Evolutionary conservation across 371 early-diverging fungal genomes (phyloP).

Genomic region (Mucor sp.): DNA sequence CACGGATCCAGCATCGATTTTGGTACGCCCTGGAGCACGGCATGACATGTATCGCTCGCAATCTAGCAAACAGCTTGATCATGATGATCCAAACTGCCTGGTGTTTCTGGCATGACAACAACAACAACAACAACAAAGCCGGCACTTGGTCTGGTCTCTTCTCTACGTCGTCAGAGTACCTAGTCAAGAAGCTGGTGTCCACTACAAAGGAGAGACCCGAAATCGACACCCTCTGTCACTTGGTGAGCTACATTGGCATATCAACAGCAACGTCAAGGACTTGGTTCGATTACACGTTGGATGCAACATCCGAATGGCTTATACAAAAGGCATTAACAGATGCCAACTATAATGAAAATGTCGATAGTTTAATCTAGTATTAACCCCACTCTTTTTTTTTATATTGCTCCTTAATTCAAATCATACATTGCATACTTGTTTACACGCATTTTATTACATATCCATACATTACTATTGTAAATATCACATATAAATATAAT

Average conservation of each 20-base stretch:
- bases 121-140: not conserved
- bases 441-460: not conserved
- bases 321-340: constrained; percentile 2
- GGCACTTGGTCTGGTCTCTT: not conserved
- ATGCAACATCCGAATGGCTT: constrained; percentile 24
- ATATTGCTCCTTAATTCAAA: not conserved
- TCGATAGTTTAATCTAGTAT: constrained; percentile 9
- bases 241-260: constrained; percentile 17
- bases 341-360: not conserved
- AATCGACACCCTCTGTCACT: constrained; percentile 8
- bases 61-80: constrained; percentile 11
- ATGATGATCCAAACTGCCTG: constrained; percentile 11
- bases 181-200: constrained; percentile 3
- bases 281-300: constrained; percentile 16
- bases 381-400: not conserved
- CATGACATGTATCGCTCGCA: constrained; percentile 12
- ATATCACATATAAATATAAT: not conserved
- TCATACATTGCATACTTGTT: constrained; percentile 15
- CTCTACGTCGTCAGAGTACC: constrained; percentile 8
- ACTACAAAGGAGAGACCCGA: constrained; percentile 16
- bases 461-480: not conserved
- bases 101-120: constrained; percentile 7
- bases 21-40: constrained; percentile 25
- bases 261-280: constrained; percentile 7
- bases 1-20: constrained; percentile 13